Conservation (phyloP, 2,329 filamentous ascomycete genomes). For the Fusarium nematophilum region DNA sequence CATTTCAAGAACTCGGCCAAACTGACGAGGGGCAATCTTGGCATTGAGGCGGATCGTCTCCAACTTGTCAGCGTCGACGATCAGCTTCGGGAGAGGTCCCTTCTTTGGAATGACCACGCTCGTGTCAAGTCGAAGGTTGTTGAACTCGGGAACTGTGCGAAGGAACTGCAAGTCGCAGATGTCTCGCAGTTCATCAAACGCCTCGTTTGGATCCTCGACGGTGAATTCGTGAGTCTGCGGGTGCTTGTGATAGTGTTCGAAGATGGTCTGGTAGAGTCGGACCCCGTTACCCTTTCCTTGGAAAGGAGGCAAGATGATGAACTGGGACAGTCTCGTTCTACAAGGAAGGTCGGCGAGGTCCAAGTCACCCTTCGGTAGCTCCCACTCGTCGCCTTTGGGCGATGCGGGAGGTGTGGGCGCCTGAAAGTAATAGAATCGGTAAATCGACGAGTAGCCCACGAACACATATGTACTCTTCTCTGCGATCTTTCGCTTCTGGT, state of each 20-base stretch:
- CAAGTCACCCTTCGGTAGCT: slow-evolving; percentile 58
- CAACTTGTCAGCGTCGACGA: slow-evolving; percentile 68
- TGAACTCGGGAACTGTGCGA: slow-evolving; percentile 68
- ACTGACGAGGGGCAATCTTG: slow-evolving; percentile 84
- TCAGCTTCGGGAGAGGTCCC: slow-evolving; percentile 59
- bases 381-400: slow-evolving; percentile 53
- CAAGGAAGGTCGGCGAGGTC: slow-evolving; percentile 73
- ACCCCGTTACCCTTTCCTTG: slow-evolving; percentile 84
- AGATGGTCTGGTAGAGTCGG: slow-evolving; percentile 84
- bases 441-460: slow-evolving; percentile 90
- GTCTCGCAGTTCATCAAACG: slow-evolving; percentile 84
- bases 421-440: slow-evolving; percentile 80
- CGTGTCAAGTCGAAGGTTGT: slow-evolving; percentile 65
- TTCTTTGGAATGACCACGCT: slow-evolving; percentile 60
- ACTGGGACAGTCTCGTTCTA: slow-evolving; percentile 90
- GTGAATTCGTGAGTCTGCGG: slow-evolving; percentile 83
- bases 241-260: slow-evolving; percentile 73
- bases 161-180: slow-evolving; percentile 77
- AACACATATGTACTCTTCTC: slow-evolving; percentile 77
- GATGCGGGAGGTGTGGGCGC: slow-evolving; percentile 58
- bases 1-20: slow-evolving; percentile 80
- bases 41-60: slow-evolving; percentile 67
- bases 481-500: slow-evolving; percentile 67
- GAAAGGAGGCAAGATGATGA: slow-evolving; percentile 88
- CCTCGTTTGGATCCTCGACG: slow-evolving; percentile 92